Percentiles rank a stretch among this genome's conserved stretches.
Conservation (phyloP, 1,284 basidiomycete species). For the Cryptococcus sp. region DNA sequence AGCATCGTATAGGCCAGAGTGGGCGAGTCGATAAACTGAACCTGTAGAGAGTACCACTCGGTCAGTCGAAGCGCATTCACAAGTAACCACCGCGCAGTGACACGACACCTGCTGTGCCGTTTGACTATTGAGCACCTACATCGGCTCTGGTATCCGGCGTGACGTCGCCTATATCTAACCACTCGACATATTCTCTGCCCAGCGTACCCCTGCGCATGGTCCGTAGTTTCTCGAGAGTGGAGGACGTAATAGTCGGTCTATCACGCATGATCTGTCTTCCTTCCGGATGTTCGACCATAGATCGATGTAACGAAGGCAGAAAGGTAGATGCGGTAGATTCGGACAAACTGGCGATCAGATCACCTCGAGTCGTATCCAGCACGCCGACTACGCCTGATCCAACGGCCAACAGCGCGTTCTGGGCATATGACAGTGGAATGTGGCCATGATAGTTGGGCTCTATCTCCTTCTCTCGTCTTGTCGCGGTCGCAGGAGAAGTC, state of each 20-base stretch:
- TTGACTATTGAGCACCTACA: conserved; percentile 57
- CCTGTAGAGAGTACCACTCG: conserved; percentile 56
- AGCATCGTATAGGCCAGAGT: conserved; percentile 97
- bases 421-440: conserved; percentile 75
- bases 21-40: conserved; percentile 89
- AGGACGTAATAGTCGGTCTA: conserved; percentile 76
- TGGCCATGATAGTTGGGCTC: conserved; percentile 64
- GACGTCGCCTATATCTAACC: conserved; percentile 87
- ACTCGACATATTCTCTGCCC: conserved; percentile 83
- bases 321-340: conserved; percentile 85
- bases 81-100: neutral
- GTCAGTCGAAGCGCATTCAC: no score
- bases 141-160: conserved; percentile 92
- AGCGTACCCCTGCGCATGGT: conserved; percentile 76
- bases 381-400: conserved; percentile 86
- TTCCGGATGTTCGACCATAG: conserved; percentile 76
- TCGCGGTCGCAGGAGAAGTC: no score
- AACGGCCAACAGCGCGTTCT: conserved; percentile 79
- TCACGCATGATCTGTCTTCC: conserved; percentile 80
- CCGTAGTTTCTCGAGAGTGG: conserved; percentile 74
- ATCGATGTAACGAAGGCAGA: conserved; percentile 74
- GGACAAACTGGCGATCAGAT: conserved; percentile 89
- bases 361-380: conserved; percentile 78
- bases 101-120: neutral
- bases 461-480: no score